These are phyloP conservation scores for Sideroxylon spinosum DNA, from an alignment of 179 eudicot species.

Conservation along the genomic window DNA sequence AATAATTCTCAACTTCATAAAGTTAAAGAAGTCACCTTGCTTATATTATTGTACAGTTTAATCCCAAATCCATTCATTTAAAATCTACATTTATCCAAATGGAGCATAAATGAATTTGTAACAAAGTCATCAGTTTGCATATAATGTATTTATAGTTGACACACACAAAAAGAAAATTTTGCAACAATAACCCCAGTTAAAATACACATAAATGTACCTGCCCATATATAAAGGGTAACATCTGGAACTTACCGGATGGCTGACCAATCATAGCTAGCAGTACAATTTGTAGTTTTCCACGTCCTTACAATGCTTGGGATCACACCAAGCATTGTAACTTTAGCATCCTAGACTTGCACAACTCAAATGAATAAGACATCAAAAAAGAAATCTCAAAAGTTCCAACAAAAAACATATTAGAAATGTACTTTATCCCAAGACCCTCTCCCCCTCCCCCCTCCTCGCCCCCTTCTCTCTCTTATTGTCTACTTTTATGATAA, in stretches of 20 bases:
- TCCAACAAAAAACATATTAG: neutral
- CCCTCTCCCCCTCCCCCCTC: too few relatives aligned
- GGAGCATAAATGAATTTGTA: neutral
- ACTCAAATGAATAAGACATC: neutral
- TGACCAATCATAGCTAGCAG: slow-evolving; percentile 87
- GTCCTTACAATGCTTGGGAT: slow-evolving; percentile 92
- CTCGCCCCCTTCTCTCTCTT: too few relatives aligned
- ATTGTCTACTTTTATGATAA: neutral
- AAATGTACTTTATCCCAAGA: neutral
- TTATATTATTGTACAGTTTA: too few relatives aligned
- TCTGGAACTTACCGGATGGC: slow-evolving; percentile 61
- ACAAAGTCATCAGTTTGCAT: neutral
- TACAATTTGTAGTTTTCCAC: slow-evolving; percentile 69
- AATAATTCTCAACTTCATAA: too few relatives aligned
- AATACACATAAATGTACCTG: neutral
- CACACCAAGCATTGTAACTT: slow-evolving; percentile 93
- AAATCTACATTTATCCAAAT: too few relatives aligned
- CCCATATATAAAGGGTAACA: neutral
- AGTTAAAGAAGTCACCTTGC: too few relatives aligned
- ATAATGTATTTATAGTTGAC: neutral
- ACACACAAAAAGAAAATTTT: neutral
- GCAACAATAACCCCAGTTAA: neutral
- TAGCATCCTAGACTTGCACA: slow-evolving; percentile 64
- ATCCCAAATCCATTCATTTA: too few relatives aligned
- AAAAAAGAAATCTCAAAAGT: neutral